Evolutionary conservation across 2,329 filamentous ascomycete genomes (phyloP).

Genomic region (Apiospora hydei): DNA sequence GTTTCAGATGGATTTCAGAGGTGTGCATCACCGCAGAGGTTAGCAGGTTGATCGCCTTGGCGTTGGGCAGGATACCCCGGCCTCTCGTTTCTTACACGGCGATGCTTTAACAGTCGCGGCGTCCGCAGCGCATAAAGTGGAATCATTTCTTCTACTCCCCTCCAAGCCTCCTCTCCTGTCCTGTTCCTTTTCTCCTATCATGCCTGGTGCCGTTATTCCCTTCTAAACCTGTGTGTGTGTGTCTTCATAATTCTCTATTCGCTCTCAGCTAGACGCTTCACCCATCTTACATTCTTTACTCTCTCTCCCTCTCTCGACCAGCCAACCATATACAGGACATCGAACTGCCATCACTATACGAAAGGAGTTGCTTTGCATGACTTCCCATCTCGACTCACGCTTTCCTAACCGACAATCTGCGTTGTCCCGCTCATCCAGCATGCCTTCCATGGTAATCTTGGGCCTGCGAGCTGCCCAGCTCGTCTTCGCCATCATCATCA

Average conservation of each 20-base stretch:
- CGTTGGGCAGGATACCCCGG: conserved; percentile 25
- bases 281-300: conserved; percentile 31
- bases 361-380: conserved; percentile 33
- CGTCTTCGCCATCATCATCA: conserved; percentile 52
- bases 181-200: conserved; percentile 20
- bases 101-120: conserved; percentile 19
- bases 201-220: conserved; percentile 25
- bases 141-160: background rate
- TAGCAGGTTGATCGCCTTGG: conserved; percentile 26
- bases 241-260: conserved; percentile 17
- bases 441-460: conserved; percentile 50
- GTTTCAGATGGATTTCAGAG: conserved; percentile 48
- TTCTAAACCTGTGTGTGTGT: conserved; percentile 21
- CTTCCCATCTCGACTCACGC: conserved; percentile 38
- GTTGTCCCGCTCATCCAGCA: conserved; percentile 38
- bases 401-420: conserved; percentile 38
- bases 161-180: background rate
- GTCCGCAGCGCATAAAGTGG: conserved; percentile 22
- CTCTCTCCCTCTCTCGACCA: conserved; percentile 28
- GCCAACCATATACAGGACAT: background rate
- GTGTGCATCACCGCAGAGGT: conserved; percentile 38
- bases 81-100: background rate
- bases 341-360: conserved; percentile 23
- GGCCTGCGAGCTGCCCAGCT: conserved; percentile 55
- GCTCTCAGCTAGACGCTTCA: conserved; percentile 12